These are phyloP conservation scores for Pittosporum tobira DNA, from an alignment of 129 eudicot species.

Conservation along the genomic window DNA sequence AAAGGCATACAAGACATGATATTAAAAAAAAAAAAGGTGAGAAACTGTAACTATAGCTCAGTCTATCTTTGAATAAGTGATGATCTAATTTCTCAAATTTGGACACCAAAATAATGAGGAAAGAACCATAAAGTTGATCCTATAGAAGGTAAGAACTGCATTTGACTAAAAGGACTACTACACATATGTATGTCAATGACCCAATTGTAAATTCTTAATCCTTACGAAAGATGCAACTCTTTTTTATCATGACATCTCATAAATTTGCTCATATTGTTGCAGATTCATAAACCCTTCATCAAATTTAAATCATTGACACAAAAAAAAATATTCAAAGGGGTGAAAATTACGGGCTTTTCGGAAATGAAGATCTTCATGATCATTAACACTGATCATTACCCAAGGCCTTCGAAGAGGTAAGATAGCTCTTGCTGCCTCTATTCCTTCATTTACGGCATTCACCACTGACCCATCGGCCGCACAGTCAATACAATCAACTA, in stretches of 20 bases:
- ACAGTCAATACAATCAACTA: conserved; percentile 97
- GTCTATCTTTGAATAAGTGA: not conserved
- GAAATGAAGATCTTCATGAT: conserved; percentile 91
- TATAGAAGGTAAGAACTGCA: no score
- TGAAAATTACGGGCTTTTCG: conserved; percentile 79
- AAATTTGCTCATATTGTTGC: no score
- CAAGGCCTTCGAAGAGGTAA: conserved; percentile 79
- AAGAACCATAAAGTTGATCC: not conserved
- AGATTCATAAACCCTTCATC: no score
- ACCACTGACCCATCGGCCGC: conserved; percentile 97
- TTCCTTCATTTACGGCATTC: conserved; percentile 86
- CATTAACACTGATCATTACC: conserved; percentile 98
- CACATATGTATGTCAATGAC: no score
- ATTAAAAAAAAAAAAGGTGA: no score
- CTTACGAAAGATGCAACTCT: no score
- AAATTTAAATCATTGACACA: not conserved
- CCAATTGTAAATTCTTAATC: no score
- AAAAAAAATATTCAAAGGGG: not conserved
- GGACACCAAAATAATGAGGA: not conserved
- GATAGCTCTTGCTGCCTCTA: conserved; percentile 56
- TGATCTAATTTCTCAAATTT: not conserved
- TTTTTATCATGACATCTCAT: no score
- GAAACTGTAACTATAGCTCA: no score
- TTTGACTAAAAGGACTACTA: no score
- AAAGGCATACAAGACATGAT: not conserved